Base-by-base conservation (phyloP, 805 yeast genomes). In the Suhomyces tanzawaensis region DNA sequence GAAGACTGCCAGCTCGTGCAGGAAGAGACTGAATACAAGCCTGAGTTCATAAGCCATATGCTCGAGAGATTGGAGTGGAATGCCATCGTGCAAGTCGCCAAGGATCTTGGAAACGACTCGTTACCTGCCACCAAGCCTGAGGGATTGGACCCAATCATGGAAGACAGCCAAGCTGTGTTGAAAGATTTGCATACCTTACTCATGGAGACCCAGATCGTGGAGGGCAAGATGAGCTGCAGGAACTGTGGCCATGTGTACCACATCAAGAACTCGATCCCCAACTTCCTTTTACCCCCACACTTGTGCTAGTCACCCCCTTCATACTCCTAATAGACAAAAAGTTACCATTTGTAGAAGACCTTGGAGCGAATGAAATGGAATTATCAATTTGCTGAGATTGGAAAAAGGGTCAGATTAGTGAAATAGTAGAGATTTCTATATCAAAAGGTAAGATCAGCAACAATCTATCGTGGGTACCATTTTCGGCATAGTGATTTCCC, bases 201-300 rank as follows among this genome's bases (percentile, higher is more conserved):
- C 39, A 62, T 93, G 27, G 96, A 91, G 42, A 91, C 97, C 1
- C 88, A 82, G 45, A 86, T 93, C 37, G 58, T 73, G 7, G 91
- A 90, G 51, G 99, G 99, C 2, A 80, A 81, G 52, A 88, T 93
- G 98, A 71, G 70, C 9, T 93, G 99, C 59, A 70, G 74, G 16
- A 82, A 82, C 63, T 93, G 99, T 59, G 81, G 78, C 1, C 97
- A 91, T 61, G 70, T 85, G 6, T 93, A 90, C 64, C 79, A 84
- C 66, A 85, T 93, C 66, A 91, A 90, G 64, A 90, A 88, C 69
- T 80, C 93, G 36, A 89, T 93, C 51, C 96, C 99, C 24, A 91
- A 91, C 71, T 84, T 93, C 63, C 66, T 93, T 38, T 74, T 93
- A 24, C 98, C 99, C 22, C 98, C 98, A 5, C 98, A 93, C 58